Conservation (phyloP, 345 rosid genomes). For the Salix viminalis region DNA sequence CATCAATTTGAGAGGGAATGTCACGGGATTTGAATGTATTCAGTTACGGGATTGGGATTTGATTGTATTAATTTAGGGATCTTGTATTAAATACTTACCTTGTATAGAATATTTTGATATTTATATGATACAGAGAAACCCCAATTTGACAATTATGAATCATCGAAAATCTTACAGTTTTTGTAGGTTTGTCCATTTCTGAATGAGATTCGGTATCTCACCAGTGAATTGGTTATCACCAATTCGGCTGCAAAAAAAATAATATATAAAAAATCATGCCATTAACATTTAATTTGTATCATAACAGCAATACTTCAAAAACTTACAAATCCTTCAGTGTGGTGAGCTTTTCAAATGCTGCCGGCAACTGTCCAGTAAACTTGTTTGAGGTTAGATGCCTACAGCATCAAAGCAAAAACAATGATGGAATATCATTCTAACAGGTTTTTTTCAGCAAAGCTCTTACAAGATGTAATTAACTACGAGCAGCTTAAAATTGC, state of each 20-base stretch:
- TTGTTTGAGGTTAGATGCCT: constrained; percentile 49
- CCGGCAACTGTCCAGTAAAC: constrained; percentile 34
- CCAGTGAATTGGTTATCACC: constrained; percentile 51
- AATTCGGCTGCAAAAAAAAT: constrained; percentile 32
- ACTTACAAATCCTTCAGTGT: not conserved
- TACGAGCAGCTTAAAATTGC: too few species aligned
- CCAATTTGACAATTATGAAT: too few species aligned
- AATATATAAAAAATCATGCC: not conserved
- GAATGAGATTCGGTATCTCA: constrained; percentile 46
- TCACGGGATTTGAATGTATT: too few species aligned
- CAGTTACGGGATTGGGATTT: too few species aligned
- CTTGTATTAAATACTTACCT: too few species aligned
- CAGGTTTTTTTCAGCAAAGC: not conserved
- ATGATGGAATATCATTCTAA: not conserved
- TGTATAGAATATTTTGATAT: too few species aligned
- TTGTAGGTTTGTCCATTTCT: constrained; percentile 42
- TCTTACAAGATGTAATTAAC: too few species aligned
- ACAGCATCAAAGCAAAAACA: not conserved
- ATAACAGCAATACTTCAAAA: not conserved
- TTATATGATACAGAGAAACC: too few species aligned
- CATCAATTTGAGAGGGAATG: too few species aligned
- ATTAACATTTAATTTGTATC: not conserved
- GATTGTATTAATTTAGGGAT: too few species aligned
- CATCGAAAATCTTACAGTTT: constrained; percentile 39
- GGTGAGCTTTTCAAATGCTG: not conserved